Evolutionary conservation across 1,284 basidiomycete species (phyloP).

Genomic region (Meira nashicola): DNA sequence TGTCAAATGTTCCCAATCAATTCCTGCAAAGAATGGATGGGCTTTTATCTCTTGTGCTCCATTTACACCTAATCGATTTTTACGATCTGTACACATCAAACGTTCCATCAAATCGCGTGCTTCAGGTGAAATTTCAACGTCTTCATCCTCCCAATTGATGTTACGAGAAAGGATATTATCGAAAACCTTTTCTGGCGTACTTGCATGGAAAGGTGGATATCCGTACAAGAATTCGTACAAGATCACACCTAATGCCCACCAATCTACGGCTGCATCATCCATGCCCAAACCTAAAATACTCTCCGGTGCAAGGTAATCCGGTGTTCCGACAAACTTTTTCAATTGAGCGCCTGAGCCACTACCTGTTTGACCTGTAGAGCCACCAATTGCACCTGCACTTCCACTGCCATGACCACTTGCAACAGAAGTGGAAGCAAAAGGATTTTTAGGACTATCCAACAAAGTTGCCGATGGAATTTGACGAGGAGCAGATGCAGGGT

Average conservation of each 20-base stretch:
- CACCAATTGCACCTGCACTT: too few species aligned
- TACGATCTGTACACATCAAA: slow-evolving; percentile 77
- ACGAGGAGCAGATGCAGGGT: slow-evolving; percentile 14
- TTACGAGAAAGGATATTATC: slow-evolving; percentile 96
- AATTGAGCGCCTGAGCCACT: slow-evolving; percentile 14
- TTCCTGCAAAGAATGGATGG: slow-evolving; percentile 82
- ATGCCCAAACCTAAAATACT: slow-evolving; percentile 91
- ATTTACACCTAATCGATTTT: slow-evolving; percentile 73
- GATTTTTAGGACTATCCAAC: slow-evolving; percentile 36
- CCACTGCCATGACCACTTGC: too few species aligned
- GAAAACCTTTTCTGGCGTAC: slow-evolving; percentile 93
- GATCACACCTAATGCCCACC: slow-evolving; percentile 99
- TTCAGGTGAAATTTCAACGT: slow-evolving; percentile 80
- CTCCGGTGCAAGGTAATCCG: slow-evolving; percentile 93
- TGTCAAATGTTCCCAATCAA: slow-evolving; percentile 89
- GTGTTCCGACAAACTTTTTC: slow-evolving; percentile 76
- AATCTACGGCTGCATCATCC: slow-evolving; percentile 93
- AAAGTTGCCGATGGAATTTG: not conserved
- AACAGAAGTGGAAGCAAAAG: slow-evolving; percentile 27
- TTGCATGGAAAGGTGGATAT: slow-evolving; percentile 93
- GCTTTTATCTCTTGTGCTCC: slow-evolving; percentile 89
- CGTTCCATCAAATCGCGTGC: slow-evolving; percentile 86
- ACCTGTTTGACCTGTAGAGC: slow-evolving; percentile 55
- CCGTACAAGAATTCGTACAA: slow-evolving; percentile 98
- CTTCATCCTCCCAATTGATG: slow-evolving; percentile 85